phyloP scores from a whole-genome alignment of 441 rosid species.

The Iberis amara region DNA sequence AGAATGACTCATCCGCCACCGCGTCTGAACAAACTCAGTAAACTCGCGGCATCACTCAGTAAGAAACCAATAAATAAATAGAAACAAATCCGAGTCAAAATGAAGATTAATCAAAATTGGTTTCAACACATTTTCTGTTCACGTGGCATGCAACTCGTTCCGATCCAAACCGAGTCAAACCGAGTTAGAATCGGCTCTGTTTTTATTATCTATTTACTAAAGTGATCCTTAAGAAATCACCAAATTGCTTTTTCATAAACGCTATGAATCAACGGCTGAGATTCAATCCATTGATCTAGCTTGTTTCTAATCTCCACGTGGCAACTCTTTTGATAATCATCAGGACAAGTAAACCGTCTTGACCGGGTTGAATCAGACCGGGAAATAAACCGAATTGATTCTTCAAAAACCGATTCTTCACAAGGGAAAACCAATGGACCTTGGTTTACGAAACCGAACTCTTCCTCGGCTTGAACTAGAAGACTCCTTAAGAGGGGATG shows the following conservation, averaged over 20 bases:
- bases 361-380: constrained; percentile 44
- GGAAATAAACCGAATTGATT: constrained; percentile 56
- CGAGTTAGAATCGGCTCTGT: constrained; percentile 19
- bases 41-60: no score
- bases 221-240: constrained; percentile 27
- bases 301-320: constrained; percentile 40
- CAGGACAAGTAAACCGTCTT: constrained; percentile 35
- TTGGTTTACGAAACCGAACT: constrained; percentile 63
- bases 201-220: constrained; percentile 13
- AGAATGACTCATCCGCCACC: constrained; percentile 37
- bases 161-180: constrained; percentile 28
- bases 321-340: constrained; percentile 49
- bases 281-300: constrained; percentile 48
- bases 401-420: constrained; percentile 75
- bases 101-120: constrained; percentile 3
- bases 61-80: no score
- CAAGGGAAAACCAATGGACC: constrained; percentile 85
- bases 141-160: no score
- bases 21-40: constrained; percentile 5
- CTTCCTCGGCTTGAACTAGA: constrained; percentile 71
- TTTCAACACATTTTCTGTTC: no score
- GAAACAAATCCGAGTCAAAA: no score
- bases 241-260: constrained; percentile 39
- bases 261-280: constrained; percentile 61
- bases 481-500: constrained; percentile 65